A percentile compares a stretch with the other conserved stretches of the same genome.
Conservation (phyloP, 371 early-diverging fungal genomes). For the Mucor plumbeus region DNA sequence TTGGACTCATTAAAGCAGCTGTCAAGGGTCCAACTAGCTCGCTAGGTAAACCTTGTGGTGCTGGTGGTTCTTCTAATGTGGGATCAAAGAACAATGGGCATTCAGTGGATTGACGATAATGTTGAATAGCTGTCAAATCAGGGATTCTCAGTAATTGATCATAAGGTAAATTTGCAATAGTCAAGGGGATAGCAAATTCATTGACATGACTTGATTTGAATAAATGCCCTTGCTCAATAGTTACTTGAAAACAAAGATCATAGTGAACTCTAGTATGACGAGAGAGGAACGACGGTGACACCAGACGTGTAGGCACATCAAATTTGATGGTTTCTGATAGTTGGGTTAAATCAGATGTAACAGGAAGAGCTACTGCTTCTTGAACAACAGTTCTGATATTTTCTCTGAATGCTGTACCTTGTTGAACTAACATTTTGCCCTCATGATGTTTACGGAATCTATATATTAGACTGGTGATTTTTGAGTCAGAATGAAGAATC, state of each 20-base stretch:
- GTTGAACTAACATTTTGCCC: slow-evolving; percentile 45
- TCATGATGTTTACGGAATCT: slow-evolving; percentile 50
- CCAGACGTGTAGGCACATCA: slow-evolving; percentile 48
- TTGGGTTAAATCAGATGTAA: slow-evolving; percentile 12
- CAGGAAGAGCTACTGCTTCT: slow-evolving; percentile 8
- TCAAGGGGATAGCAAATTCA: slow-evolving; percentile 42
- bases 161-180: slow-evolving; percentile 44
- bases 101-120: slow-evolving; percentile 30
- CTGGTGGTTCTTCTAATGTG: slow-evolving; percentile 37
- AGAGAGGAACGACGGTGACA: slow-evolving; percentile 49
- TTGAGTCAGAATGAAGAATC: slow-evolving; percentile 36
- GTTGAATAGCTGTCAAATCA: slow-evolving; percentile 33
- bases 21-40: slow-evolving; percentile 33
- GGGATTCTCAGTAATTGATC: slow-evolving; percentile 41
- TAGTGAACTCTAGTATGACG: slow-evolving; percentile 52
- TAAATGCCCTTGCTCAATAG: slow-evolving; percentile 36
- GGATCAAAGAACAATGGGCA: slow-evolving; percentile 44
- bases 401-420: slow-evolving; percentile 47
- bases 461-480: slow-evolving; percentile 28
- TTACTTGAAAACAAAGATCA: slow-evolving; percentile 39
- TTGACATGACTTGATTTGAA: slow-evolving; percentile 35
- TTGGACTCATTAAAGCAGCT: slow-evolving; percentile 30
- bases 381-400: slow-evolving; percentile 28
- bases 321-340: slow-evolving; percentile 36
- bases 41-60: slow-evolving; percentile 27